Percentiles rank a stretch among this genome's conserved stretches.
phyloP scores from a whole-genome alignment of 306 rosid species.

The Styphnolobium japonicum region DNA sequence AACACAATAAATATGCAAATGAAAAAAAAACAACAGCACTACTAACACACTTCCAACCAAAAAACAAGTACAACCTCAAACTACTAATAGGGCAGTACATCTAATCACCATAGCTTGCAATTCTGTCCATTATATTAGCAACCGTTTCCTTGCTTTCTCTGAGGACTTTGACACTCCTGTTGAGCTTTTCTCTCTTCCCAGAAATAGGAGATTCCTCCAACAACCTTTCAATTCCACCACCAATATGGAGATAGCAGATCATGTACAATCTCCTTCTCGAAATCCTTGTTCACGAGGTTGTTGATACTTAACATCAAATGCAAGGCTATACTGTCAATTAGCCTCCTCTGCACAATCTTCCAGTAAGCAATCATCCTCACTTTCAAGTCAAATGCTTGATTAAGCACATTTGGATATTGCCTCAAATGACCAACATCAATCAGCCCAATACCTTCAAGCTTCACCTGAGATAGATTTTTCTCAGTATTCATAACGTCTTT shows the following conservation, averaged over 20 bases:
- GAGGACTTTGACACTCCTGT: constrained; percentile 26
- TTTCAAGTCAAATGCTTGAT: constrained; percentile 50
- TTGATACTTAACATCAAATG: constrained; percentile 38
- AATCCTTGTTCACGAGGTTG: constrained; percentile 30
- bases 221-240: constrained; percentile 47
- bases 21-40: background rate
- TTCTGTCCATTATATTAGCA: constrained; percentile 29
- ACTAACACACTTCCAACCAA: no score
- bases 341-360: constrained; percentile 48
- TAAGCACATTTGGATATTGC: background rate
- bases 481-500: background rate
- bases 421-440: constrained; percentile 33
- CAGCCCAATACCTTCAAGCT: constrained; percentile 36
- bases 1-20: no score
- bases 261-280: constrained; percentile 37
- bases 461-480: background rate
- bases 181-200: constrained; percentile 37
- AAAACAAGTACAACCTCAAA: no score
- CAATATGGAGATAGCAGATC: constrained; percentile 14
- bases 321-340: constrained; percentile 41
- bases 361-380: constrained; percentile 54
- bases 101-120: constrained; percentile 15
- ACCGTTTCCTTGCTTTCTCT: constrained; percentile 37
- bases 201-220: constrained; percentile 50
- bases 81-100: background rate